Percentiles rank a stretch among this genome's conserved stretches.
These are phyloP conservation scores for Nemania diffusa DNA, from an alignment of 2,329 filamentous ascomycete species.

Conservation along the genomic window DNA sequence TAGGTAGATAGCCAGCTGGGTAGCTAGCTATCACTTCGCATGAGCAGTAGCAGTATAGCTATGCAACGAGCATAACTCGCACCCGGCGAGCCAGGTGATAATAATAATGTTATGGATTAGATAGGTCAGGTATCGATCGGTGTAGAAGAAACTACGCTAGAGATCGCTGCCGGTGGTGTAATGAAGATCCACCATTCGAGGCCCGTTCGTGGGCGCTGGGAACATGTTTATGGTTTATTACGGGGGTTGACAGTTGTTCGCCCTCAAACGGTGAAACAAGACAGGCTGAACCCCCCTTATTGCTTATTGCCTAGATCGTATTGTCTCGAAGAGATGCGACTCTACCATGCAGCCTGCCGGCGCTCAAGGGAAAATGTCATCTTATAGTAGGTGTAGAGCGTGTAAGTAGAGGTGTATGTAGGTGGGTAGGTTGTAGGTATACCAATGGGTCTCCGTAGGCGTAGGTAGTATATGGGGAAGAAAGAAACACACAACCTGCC, in stretches of 20 bases:
- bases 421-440: not conserved
- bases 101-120: not conserved
- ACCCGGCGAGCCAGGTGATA: not conserved
- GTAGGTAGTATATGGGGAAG: not conserved
- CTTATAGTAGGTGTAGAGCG: not conserved
- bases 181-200: conserved; percentile 29
- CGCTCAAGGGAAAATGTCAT: conserved; percentile 8
- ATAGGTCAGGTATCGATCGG: no score
- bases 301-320: conserved; percentile 3
- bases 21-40: conserved; percentile 10
- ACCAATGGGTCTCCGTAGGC: no score
- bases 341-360: conserved; percentile 31
- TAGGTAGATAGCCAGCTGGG: not conserved
- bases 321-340: conserved; percentile 28
- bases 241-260: conserved; percentile 4
- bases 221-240: conserved; percentile 29
- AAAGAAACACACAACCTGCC: conserved; percentile 11
- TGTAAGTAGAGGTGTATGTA: conserved; percentile 1
- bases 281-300: conserved; percentile 10
- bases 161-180: conserved; percentile 9
- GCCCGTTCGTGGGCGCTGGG: conserved; percentile 20
- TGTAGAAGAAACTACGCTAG: not conserved
- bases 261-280: conserved; percentile 16
- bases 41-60: conserved; percentile 8
- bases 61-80: conserved; percentile 20